These are phyloP conservation scores for Yamadazyma akitaensis DNA, from an alignment of 805 yeast genomes.

Conservation along the genomic window DNA sequence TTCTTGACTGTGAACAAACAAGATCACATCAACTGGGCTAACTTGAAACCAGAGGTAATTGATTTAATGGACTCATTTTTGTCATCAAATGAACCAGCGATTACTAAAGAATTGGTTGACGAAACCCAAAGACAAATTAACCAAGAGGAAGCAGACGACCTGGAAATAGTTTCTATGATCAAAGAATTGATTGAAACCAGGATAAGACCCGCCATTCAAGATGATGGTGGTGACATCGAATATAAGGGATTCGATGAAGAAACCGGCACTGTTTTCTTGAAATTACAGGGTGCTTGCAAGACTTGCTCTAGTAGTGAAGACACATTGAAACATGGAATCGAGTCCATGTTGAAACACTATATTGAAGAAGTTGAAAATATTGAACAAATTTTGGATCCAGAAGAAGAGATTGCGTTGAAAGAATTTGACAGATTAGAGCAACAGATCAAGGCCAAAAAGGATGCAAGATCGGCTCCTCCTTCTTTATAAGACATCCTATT, in stretches of 20 bases:
- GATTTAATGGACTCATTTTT: constrained; percentile 55
- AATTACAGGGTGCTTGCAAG: constrained; percentile 93
- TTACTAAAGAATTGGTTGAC: constrained; percentile 39
- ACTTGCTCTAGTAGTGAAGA: constrained; percentile 88
- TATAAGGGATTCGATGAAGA: constrained; percentile 82
- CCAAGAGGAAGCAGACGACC: constrained; percentile 49
- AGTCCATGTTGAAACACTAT: constrained; percentile 94
- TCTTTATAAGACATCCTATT: constrained; percentile 15
- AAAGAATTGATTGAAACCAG: constrained; percentile 91
- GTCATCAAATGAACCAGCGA: constrained; percentile 34
- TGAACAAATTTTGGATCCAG: constrained; percentile 74
- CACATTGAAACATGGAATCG: constrained; percentile 92
- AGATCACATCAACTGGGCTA: constrained; percentile 58
- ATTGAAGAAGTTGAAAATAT: constrained; percentile 93
- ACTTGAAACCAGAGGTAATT: constrained; percentile 53
- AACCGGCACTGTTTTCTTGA: constrained; percentile 82
- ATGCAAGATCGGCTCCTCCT: constrained; percentile 23
- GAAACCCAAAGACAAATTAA: constrained; percentile 41
- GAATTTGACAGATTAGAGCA: constrained; percentile 85
- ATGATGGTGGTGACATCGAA: constrained; percentile 97
- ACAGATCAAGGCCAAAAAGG: constrained; percentile 18
- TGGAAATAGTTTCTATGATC: constrained; percentile 81
- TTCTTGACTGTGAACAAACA: constrained; percentile 71
- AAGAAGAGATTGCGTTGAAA: constrained; percentile 71
- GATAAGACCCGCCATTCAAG: constrained; percentile 96